Evolutionary conservation across 495 filamentous ascomycete species (phyloP).

Genomic region (Hypoxylon lienhwacheense): DNA sequence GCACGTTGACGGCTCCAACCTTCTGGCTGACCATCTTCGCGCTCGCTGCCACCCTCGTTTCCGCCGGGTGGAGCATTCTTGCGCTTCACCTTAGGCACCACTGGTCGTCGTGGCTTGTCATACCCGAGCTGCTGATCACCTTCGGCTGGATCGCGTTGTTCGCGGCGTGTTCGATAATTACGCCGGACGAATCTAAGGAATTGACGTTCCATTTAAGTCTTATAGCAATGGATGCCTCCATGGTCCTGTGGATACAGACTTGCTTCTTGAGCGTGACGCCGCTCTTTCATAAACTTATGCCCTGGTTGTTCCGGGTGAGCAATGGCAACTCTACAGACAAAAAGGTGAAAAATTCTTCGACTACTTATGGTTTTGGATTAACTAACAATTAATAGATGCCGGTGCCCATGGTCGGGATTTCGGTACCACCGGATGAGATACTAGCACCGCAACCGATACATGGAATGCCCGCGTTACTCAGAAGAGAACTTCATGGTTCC

Average conservation of each 20-base stretch:
- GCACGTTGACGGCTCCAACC: slow-evolving; percentile 9
- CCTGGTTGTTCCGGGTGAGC: slow-evolving; percentile 12
- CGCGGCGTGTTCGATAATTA: background rate
- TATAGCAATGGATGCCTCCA: slow-evolving; percentile 27
- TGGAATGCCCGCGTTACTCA: background rate
- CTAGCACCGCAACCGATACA: background rate
- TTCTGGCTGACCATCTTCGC: slow-evolving; percentile 14
- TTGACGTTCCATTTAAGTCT: slow-evolving; percentile 10
- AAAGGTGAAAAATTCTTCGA: slow-evolving; percentile 5
- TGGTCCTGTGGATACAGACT: slow-evolving; percentile 29
- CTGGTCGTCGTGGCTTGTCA: slow-evolving; percentile 16
- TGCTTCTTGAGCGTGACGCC: slow-evolving; percentile 19
- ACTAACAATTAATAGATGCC: slow-evolving; percentile 1
- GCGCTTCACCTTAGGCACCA: slow-evolving; percentile 20
- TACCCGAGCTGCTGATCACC: slow-evolving; percentile 17
- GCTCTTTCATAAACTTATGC: slow-evolving; percentile 20
- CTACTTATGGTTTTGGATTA: background rate
- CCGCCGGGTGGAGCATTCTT: slow-evolving; percentile 13
- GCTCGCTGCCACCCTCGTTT: background rate
- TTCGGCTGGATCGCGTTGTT: slow-evolving; percentile 19
- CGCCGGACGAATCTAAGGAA: slow-evolving; percentile 15
- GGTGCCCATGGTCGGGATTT: background rate
- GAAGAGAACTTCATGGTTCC: background rate
- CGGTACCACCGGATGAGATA: background rate
- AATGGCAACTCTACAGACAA: background rate